Evolutionary conservation across 306 rosid genomes (phyloP).

Genomic region (Vigna hirtella): DNA sequence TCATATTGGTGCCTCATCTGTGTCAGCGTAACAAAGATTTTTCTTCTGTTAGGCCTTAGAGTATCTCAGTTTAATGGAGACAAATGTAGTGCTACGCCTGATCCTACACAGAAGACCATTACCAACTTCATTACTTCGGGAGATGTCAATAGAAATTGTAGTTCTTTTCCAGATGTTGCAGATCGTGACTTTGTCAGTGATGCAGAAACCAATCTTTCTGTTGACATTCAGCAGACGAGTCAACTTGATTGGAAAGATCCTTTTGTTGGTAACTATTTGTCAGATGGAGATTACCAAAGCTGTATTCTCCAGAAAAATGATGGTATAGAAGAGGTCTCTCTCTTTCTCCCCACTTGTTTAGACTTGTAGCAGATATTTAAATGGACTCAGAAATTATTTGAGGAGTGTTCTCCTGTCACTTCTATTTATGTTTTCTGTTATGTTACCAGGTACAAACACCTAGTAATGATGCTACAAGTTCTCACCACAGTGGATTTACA

Average conservation of each 20-base stretch:
- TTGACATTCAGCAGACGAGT: slow-evolving; percentile 47
- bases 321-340: slow-evolving; percentile 48
- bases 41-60: slow-evolving; percentile 74
- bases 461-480: slow-evolving; percentile 43
- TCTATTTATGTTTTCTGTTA: slow-evolving; percentile 37
- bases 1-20: slow-evolving; percentile 31
- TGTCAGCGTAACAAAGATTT: slow-evolving; percentile 38
- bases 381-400: slow-evolving; percentile 21
- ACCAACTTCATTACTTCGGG: slow-evolving; percentile 65
- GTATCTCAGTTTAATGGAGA: slow-evolving; percentile 78
- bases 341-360: neutral
- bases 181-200: slow-evolving; percentile 51
- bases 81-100: slow-evolving; percentile 53
- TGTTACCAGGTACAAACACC: slow-evolving; percentile 45
- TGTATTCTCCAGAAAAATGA: slow-evolving; percentile 39
- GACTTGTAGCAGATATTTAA: slow-evolving; percentile 38
- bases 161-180: slow-evolving; percentile 45
- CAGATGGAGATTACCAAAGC: slow-evolving; percentile 46
- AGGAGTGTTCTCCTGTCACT: neutral
- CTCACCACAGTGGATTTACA: slow-evolving; percentile 30
- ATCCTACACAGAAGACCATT: slow-evolving; percentile 79
- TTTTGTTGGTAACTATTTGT: slow-evolving; percentile 47
- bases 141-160: slow-evolving; percentile 55
- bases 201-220: slow-evolving; percentile 53
- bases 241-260: slow-evolving; percentile 44